Evolutionary conservation across 306 rosid genomes (phyloP).

Genomic region (Begonia peltatifolia): DNA sequence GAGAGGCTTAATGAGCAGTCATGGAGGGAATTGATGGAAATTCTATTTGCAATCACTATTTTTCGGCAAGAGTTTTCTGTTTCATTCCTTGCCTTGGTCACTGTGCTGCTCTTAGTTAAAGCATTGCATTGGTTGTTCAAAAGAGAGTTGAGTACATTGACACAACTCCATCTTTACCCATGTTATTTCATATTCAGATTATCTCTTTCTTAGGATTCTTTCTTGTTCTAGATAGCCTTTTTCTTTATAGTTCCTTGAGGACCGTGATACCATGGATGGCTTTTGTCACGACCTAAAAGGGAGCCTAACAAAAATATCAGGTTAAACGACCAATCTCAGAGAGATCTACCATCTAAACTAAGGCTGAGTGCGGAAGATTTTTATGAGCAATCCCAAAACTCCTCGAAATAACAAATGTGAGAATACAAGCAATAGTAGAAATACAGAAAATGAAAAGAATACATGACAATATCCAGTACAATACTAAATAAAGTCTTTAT

Average conservation of each 20-base stretch:
- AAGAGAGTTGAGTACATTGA: constrained; percentile 96
- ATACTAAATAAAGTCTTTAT: too few relatives aligned
- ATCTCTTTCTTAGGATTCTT: constrained; percentile 91
- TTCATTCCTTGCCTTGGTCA: constrained; percentile 81
- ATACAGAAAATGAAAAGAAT: too few relatives aligned
- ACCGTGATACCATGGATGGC: constrained; percentile 49
- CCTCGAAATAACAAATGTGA: too few relatives aligned
- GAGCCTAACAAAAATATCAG: too few relatives aligned
- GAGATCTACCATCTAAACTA: too few relatives aligned
- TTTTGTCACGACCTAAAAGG: too few relatives aligned
- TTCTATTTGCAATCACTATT: constrained; percentile 87
- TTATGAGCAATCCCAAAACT: too few relatives aligned
- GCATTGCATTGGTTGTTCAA: constrained; percentile 94
- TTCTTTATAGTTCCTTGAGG: constrained; percentile 56
- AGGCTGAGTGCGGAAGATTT: too few relatives aligned
- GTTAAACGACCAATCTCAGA: too few relatives aligned
- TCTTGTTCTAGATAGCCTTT: constrained; percentile 57
- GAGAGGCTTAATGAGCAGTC: constrained; percentile 98
- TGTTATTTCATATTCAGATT: constrained; percentile 65
- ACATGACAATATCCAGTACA: too few relatives aligned
- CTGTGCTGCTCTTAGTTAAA: constrained; percentile 66
- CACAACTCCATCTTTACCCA: constrained; percentile 82
- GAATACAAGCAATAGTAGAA: too few relatives aligned
- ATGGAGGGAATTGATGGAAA: constrained; percentile 98
- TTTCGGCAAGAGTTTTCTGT: constrained; percentile 96